These are phyloP conservation scores for Gamsiella multidivaricata DNA, from an alignment of 192 early-diverging fungal genomes.

Conservation along the genomic window DNA sequence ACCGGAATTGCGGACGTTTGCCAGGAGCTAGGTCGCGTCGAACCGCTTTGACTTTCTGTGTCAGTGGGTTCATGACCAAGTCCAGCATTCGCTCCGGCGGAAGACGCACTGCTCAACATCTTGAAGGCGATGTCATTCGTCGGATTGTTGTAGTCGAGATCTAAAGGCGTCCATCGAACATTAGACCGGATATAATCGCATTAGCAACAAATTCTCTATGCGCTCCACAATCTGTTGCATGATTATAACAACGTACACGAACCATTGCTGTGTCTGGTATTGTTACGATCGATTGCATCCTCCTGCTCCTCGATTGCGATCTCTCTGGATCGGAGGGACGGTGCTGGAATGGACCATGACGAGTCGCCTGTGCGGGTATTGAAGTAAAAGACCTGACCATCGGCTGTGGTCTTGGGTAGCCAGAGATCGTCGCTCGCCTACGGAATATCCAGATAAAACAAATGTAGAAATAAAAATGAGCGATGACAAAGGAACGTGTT, in stretches of 20 bases:
- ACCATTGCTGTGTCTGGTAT: not conserved
- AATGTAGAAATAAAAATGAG: too few species aligned
- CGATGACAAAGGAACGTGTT: too few species aligned
- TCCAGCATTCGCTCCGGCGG: not conserved
- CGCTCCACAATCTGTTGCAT: not conserved
- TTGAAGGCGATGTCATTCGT: not conserved
- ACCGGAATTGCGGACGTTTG: conserved; percentile 40
- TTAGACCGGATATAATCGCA: too few species aligned
- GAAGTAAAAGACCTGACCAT: conserved; percentile 64
- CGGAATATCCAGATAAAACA: not conserved
- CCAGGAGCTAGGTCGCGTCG: conserved; percentile 41
- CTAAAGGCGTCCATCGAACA: too few species aligned
- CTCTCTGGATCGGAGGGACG: not conserved
- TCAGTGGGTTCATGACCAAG: conserved; percentile 19
- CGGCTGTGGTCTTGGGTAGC: conserved; percentile 56
- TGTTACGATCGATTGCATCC: not conserved
- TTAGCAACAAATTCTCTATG: not conserved
- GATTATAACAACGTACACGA: not conserved
- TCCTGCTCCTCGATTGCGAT: conserved; percentile 10
- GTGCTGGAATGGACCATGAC: conserved; percentile 58
- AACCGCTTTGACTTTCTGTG: conserved; percentile 33
- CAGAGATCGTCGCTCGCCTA: conserved; percentile 43
- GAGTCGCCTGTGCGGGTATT: conserved; percentile 62
- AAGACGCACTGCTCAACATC: not conserved
- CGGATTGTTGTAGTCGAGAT: not conserved